Conservation (phyloP, 208 protist genomes). For the Trypanosoma cruzi region DNA sequence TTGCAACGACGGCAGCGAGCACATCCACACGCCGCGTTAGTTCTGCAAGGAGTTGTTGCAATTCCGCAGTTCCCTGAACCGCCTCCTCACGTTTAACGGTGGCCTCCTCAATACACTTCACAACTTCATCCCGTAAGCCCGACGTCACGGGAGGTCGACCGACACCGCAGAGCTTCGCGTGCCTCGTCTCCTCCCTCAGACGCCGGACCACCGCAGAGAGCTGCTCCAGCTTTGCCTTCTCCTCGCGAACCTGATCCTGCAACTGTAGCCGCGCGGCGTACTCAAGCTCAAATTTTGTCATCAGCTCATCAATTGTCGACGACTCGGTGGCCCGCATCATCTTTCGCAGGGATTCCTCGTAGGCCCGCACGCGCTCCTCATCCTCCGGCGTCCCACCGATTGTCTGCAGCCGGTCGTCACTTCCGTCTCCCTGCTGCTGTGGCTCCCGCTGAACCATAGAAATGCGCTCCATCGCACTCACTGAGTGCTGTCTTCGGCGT, state of each 20-base stretch:
- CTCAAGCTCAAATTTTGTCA: constrained; percentile 49
- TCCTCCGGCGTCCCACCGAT: constrained; percentile 40
- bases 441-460: background rate
- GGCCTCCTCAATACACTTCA: constrained; percentile 40
- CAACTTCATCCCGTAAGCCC: constrained; percentile 45
- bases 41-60: constrained; percentile 34
- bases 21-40: constrained; percentile 41
- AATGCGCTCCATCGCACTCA: constrained; percentile 23
- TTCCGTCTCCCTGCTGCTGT: background rate
- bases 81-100: constrained; percentile 23
- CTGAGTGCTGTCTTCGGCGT: constrained; percentile 24
- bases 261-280: constrained; percentile 74
- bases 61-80: constrained; percentile 22
- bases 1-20: constrained; percentile 27
- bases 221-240: constrained; percentile 25
- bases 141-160: constrained; percentile 23
- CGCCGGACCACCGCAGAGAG: constrained; percentile 27
- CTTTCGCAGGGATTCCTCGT: constrained; percentile 86
- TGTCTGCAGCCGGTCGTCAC: background rate
- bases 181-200: constrained; percentile 1
- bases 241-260: constrained; percentile 39
- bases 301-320: constrained; percentile 35
- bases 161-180: constrained; percentile 17
- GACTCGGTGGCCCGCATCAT: constrained; percentile 92
- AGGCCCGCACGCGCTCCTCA: constrained; percentile 70